Percentiles rank a stretch among this genome's conserved stretches.
Evolutionary conservation across 768 basidiomycete genomes (phyloP).

Genomic region (Sarcomyxa edulis): DNA sequence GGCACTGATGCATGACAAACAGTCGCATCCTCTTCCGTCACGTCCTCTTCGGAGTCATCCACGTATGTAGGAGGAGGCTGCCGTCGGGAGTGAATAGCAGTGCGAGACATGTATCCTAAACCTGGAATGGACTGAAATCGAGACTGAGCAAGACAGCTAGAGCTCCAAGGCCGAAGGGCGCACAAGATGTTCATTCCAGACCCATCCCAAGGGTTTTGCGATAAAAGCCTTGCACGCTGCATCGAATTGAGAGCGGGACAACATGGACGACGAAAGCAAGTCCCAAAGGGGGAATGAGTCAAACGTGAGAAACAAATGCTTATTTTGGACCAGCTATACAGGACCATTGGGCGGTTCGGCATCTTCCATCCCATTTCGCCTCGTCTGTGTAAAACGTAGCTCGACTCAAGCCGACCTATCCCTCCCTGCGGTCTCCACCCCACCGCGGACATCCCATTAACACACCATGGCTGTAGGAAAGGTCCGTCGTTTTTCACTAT

Average conservation of each 20-base stretch:
- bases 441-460: conserved; percentile 30
- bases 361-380: conserved; percentile 21
- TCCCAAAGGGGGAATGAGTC: too few species aligned
- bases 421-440: conserved; percentile 31
- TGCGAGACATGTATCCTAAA: conserved; percentile 45
- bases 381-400: conserved; percentile 35
- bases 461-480: conserved; percentile 85
- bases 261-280: conserved; percentile 31
- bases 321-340: conserved; percentile 34
- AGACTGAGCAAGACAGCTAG: conserved; percentile 7
- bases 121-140: conserved; percentile 25
- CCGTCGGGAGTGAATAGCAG: conserved; percentile 17
- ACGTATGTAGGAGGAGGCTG: conserved; percentile 6
- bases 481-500: conserved; percentile 35
- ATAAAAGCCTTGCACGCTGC: conserved; percentile 50
- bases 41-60: conserved; percentile 18
- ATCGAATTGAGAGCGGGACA: conserved; percentile 60
- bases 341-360: conserved; percentile 43
- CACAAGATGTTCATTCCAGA: conserved; percentile 57
- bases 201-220: conserved; percentile 34
- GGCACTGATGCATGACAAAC: conserved; percentile 14
- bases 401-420: conserved; percentile 42
- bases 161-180: conserved; percentile 20
- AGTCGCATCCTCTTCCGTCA: conserved; percentile 33
- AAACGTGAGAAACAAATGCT: conserved; percentile 15